phyloP scores from a whole-genome alignment of 352 stramenopile species.

The Phytophthora ohioensis region DNA sequence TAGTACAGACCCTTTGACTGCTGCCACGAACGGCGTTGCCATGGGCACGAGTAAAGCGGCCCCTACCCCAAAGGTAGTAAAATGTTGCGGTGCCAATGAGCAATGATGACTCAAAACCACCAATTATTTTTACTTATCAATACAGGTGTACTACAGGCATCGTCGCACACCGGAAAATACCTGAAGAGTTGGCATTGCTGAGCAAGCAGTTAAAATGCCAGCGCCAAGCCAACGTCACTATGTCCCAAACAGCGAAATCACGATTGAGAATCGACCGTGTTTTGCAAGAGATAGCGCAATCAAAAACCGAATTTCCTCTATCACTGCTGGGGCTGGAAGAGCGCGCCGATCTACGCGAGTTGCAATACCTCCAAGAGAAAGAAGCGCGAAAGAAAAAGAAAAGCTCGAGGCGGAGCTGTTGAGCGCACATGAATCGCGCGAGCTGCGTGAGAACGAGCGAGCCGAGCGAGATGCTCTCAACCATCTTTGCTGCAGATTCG shows the following conservation, averaged over 20 bases:
- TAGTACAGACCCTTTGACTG: too few species aligned
- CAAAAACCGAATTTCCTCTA: not conserved
- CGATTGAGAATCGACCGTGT: not conserved
- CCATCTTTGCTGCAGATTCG: not conserved
- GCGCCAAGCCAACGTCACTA: not conserved
- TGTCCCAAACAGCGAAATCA: not conserved
- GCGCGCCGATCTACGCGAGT: not conserved
- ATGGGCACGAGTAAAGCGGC: too few species aligned
- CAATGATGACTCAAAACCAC: not conserved
- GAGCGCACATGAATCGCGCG: too few species aligned
- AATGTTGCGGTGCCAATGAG: not conserved
- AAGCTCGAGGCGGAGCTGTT: too few species aligned
- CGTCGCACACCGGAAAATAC: not conserved
- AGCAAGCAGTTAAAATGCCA: not conserved
- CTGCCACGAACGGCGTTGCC: too few species aligned
- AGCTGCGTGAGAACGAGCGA: not conserved
- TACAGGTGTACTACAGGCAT: not conserved
- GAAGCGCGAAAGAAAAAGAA: not conserved
- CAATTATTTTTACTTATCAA: too few species aligned
- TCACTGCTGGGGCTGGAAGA: not conserved
- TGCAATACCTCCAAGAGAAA: not conserved
- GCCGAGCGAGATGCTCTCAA: not conserved
- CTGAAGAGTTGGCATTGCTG: not conserved
- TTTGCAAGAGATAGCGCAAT: not conserved
- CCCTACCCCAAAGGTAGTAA: not conserved